phyloP scores from a whole-genome alignment of 805 yeast genomes.

The Tetrapisispora pingtungensis region DNA sequence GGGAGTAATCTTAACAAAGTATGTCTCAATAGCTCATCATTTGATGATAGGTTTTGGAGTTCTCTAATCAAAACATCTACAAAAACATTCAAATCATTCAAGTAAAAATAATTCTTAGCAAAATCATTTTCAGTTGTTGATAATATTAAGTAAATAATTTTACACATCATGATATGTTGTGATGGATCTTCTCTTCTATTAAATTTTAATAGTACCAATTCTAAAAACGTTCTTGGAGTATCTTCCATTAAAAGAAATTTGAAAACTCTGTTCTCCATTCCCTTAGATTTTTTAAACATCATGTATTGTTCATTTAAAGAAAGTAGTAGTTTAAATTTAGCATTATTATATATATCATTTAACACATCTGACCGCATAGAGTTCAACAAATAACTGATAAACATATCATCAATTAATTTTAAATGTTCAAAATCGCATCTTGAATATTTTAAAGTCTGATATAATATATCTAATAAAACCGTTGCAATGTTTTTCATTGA shows the following conservation, averaged over 20 bases:
- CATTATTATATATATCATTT: slow-evolving; percentile 50
- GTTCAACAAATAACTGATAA: slow-evolving; percentile 39
- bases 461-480: slow-evolving; percentile 42
- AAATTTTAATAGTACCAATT: slow-evolving; percentile 61
- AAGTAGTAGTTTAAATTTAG: slow-evolving; percentile 60
- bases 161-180: slow-evolving; percentile 67
- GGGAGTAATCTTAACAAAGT: slow-evolving; percentile 65
- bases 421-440: slow-evolving; percentile 37
- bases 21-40: slow-evolving; percentile 49
- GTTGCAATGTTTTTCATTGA: slow-evolving; percentile 32
- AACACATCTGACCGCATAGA: slow-evolving; percentile 36
- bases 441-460: slow-evolving; percentile 43
- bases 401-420: slow-evolving; percentile 32
- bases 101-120: slow-evolving; percentile 60
- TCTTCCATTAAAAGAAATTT: slow-evolving; percentile 37
- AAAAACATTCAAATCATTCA: slow-evolving; percentile 76
- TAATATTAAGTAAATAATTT: slow-evolving; percentile 64
- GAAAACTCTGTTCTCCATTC: slow-evolving; percentile 44
- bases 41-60: slow-evolving; percentile 54
- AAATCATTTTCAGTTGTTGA: slow-evolving; percentile 38
- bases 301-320: slow-evolving; percentile 83
- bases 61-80: slow-evolving; percentile 79
- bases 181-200: slow-evolving; percentile 65
- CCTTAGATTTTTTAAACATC: slow-evolving; percentile 37
- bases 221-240: slow-evolving; percentile 46